phyloP scores from a whole-genome alignment of 2,329 filamentous ascomycete species.

The Sarocladium strictum region DNA sequence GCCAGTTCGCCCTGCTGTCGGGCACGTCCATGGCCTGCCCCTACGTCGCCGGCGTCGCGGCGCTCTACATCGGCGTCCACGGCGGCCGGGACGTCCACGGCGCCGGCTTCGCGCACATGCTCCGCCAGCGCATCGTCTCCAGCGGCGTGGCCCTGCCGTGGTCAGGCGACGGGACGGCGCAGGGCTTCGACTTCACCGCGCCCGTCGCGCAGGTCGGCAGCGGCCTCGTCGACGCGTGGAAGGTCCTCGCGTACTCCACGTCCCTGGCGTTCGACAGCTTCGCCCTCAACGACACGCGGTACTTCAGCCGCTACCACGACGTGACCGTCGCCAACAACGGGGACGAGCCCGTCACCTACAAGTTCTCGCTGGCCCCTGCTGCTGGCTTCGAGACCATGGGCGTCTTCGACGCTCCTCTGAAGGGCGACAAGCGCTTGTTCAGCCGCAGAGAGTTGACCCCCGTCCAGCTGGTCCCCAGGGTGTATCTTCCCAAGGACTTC shows the following conservation, averaged over 20 bases:
- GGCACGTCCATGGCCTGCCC: slow-evolving; percentile 45
- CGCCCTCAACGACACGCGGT: slow-evolving; percentile 36
- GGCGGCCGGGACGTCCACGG: slow-evolving; percentile 26
- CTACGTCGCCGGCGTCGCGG: slow-evolving; percentile 36
- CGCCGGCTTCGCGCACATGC: slow-evolving; percentile 20
- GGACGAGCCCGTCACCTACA: slow-evolving; percentile 26
- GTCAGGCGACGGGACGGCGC: slow-evolving; percentile 16
- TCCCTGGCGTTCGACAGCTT: slow-evolving; percentile 31
- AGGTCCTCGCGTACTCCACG: slow-evolving; percentile 31
- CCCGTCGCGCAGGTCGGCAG: slow-evolving; percentile 33
- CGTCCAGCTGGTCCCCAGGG: slow-evolving; percentile 13
- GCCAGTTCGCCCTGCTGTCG: slow-evolving; percentile 28
- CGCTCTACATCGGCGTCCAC: slow-evolving; percentile 26
- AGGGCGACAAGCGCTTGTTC: too few relatives aligned
- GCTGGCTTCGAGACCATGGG: slow-evolving; percentile 30
- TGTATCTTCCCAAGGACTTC: slow-evolving; percentile 17
- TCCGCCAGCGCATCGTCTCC: slow-evolving; percentile 26
- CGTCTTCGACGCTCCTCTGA: slow-evolving; percentile 10
- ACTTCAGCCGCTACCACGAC: slow-evolving; percentile 24
- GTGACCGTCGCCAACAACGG: slow-evolving; percentile 30
- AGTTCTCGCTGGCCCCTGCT: slow-evolving; percentile 20
- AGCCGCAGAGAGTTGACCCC: slow-evolving; percentile 16
- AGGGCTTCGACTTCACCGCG: slow-evolving; percentile 17
- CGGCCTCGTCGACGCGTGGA: slow-evolving; percentile 36
- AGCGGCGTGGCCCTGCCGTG: slow-evolving; percentile 22